A percentile compares a stretch with the other conserved stretches of the same genome.
These are phyloP conservation scores for Aschersonia sp. DNA, from an alignment of 2,329 filamentous ascomycete genomes.

Conservation along the genomic window DNA sequence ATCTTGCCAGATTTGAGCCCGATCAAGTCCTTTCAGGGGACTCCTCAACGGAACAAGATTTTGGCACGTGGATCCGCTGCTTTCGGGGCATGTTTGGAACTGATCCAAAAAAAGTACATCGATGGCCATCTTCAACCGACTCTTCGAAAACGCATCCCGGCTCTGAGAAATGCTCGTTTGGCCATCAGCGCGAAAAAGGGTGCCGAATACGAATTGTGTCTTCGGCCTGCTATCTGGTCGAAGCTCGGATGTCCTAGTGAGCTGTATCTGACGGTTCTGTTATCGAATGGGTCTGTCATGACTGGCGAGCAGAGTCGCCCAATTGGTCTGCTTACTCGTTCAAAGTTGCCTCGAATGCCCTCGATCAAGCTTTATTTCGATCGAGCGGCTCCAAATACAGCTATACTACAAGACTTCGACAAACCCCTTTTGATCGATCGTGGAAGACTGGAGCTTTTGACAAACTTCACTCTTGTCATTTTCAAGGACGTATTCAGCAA, in stretches of 20 bases:
- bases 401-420: conserved; percentile 27
- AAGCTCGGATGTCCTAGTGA: conserved; percentile 23
- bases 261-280: conserved; percentile 49
- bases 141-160: conserved; percentile 56
- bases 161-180: conserved; percentile 75
- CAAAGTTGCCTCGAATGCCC: conserved; percentile 48
- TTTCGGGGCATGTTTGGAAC: conserved; percentile 62
- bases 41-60: conserved; percentile 51
- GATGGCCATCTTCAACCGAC: conserved; percentile 62
- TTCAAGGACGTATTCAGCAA: conserved; percentile 89
- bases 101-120: conserved; percentile 53
- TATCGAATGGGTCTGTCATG: conserved; percentile 38
- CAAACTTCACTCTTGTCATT: conserved; percentile 57
- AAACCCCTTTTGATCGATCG: conserved; percentile 26
- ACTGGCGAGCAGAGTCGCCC: conserved; percentile 46
- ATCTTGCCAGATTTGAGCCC: conserved; percentile 64
- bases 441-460: conserved; percentile 39
- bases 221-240: conserved; percentile 67
- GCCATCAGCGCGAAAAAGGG: conserved; percentile 70
- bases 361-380: conserved; percentile 60
- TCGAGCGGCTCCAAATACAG: conserved; percentile 45
- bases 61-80: conserved; percentile 80
- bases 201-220: conserved; percentile 59
- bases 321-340: conserved; percentile 57
- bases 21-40: conserved; percentile 50